A percentile compares a stretch with the other conserved stretches of the same genome.
These are phyloP conservation scores for Gautieria morchelliformis DNA, from an alignment of 768 basidiomycete species.

Conservation along the genomic window DNA sequence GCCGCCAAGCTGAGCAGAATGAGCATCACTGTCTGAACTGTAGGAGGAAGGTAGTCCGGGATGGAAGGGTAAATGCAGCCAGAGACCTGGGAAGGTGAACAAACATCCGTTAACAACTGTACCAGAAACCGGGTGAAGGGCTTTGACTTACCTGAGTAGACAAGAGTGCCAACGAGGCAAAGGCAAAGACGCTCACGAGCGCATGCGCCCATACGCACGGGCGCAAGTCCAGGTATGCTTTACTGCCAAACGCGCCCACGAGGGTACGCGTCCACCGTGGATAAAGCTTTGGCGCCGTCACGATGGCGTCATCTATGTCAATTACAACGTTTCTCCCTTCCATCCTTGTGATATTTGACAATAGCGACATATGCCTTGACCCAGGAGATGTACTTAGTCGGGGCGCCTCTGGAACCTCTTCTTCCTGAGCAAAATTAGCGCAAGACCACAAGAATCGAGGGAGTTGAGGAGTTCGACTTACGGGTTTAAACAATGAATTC, in stretches of 20 bases:
- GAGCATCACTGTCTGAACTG: conserved; percentile 1
- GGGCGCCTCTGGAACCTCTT: neutral
- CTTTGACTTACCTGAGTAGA: neutral
- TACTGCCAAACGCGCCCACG: neutral
- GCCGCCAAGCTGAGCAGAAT: neutral
- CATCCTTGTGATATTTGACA: too few relatives aligned
- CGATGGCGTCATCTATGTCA: neutral
- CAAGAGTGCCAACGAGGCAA: neutral
- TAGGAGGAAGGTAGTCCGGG: conserved; percentile 1
- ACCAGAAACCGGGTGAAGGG: too few relatives aligned
- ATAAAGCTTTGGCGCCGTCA: neutral
- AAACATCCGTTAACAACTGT: neutral
- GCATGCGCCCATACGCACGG: conserved; percentile 1
- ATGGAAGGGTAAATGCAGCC: neutral
- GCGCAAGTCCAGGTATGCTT: conserved; percentile 1
- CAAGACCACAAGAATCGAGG: too few relatives aligned
- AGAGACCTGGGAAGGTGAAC: neutral
- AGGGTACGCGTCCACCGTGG: neutral
- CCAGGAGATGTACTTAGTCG: neutral
- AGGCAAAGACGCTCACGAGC: neutral
- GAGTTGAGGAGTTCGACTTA: neutral
- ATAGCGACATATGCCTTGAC: too few relatives aligned
- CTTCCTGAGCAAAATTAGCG: neutral
- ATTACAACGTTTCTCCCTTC: neutral
- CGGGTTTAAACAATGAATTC: neutral